These are phyloP conservation scores for Avena eriantha DNA, from an alignment of 176 grass and related monocot species.

Conservation along the genomic window DNA sequence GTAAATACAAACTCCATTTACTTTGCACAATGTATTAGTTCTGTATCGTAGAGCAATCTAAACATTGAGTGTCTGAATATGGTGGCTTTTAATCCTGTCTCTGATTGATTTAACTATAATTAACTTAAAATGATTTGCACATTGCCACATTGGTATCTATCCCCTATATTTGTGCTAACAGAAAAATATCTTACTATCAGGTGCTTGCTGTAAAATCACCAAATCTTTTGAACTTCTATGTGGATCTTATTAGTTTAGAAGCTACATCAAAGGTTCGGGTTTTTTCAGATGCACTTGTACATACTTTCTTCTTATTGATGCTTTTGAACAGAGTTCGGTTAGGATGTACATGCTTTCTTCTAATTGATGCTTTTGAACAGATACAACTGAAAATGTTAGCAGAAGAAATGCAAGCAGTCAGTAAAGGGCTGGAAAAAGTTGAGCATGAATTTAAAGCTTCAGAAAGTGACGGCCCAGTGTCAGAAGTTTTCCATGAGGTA, in stretches of 20 bases:
- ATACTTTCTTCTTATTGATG: constrained; percentile 29
- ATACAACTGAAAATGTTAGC: constrained; percentile 98
- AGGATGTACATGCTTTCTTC: constrained; percentile 29
- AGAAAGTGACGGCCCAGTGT: constrained; percentile 94
- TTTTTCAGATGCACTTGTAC: background rate
- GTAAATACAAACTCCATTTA: constrained; percentile 4
- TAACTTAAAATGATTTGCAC: constrained; percentile 28
- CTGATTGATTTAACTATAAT: constrained; percentile 12
- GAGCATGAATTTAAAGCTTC: constrained; percentile 83
- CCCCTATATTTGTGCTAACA: constrained; percentile 22
- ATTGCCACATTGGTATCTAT: constrained; percentile 19
- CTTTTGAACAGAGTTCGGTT: constrained; percentile 54
- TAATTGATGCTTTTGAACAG: constrained; percentile 53
- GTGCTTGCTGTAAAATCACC: constrained; percentile 84
- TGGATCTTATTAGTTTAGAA: constrained; percentile 86
- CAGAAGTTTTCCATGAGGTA: constrained; percentile 88
- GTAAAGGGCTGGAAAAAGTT: constrained; percentile 94
- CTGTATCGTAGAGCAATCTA: constrained; percentile 11
- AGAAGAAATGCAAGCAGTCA: constrained; percentile 99
- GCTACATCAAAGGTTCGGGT: constrained; percentile 91
- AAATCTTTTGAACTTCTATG: constrained; percentile 83
- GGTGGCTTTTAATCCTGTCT: constrained; percentile 1
- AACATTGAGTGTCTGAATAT: constrained; percentile 13
- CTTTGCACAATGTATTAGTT: background rate
- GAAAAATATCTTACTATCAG: constrained; percentile 49